Evolutionary conservation across 1,139 yeast genomes (phyloP).

Genomic region (Protomyces pachydermus): DNA sequence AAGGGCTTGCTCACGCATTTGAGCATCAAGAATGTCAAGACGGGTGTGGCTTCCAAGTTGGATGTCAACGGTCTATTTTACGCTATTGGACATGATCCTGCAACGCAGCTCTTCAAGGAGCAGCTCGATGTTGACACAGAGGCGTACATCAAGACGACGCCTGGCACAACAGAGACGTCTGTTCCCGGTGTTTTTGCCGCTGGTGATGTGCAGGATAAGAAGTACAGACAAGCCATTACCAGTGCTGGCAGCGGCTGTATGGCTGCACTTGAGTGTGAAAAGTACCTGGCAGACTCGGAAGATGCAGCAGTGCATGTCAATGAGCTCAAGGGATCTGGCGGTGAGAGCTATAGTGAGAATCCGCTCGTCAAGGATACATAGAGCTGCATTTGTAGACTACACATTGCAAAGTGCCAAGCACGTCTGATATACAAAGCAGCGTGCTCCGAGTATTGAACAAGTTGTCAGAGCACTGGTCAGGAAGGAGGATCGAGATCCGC

Average conservation of each 20-base stretch:
- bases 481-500: too few species aligned
- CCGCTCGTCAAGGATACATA: constrained; percentile 23
- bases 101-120: constrained; percentile 69
- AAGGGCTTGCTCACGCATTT: constrained; percentile 50
- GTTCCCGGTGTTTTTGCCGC: constrained; percentile 94
- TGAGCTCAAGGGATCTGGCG: constrained; percentile 5
- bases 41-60: constrained; percentile 63
- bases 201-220: constrained; percentile 97
- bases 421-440: too few species aligned
- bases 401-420: too few species aligned
- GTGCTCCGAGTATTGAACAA: too few species aligned
- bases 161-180: constrained; percentile 85
- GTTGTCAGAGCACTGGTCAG: too few species aligned
- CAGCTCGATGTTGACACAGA: constrained; percentile 80
- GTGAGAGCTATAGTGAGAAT: constrained; percentile 18
- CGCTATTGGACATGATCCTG: constrained; percentile 97
- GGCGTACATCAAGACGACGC: constrained; percentile 81
- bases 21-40: constrained; percentile 62
- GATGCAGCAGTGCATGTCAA: constrained; percentile 28
- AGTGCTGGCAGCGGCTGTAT: constrained; percentile 99
- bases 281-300: constrained; percentile 68
- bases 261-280: constrained; percentile 97
- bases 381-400: neutral
- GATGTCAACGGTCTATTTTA: constrained; percentile 89
- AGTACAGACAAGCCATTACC: constrained; percentile 97